These are phyloP conservation scores for Pichia paraexigua DNA, from an alignment of 805 yeast genomes.

Conservation along the genomic window DNA sequence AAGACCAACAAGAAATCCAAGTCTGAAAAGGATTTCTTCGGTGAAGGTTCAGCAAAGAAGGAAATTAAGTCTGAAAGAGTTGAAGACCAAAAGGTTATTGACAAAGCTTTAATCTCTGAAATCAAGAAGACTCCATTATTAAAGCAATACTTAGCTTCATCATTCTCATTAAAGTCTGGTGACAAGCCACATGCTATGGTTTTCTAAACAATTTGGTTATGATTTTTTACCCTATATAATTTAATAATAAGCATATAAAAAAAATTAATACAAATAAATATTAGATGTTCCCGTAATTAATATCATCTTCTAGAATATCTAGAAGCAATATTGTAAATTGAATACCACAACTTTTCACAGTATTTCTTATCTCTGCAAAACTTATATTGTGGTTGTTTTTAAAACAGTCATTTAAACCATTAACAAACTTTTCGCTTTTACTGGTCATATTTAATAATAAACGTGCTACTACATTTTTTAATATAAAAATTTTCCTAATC, in stretches of 20 bases:
- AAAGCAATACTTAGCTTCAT: conserved; percentile 90
- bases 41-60: conserved; percentile 67
- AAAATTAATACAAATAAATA: conserved; percentile 9
- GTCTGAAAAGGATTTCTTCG: conserved; percentile 89
- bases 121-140: conserved; percentile 96
- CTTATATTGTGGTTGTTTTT: not conserved
- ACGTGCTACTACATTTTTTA: no score
- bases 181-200: conserved; percentile 97
- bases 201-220: conserved; percentile 49
- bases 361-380: not conserved
- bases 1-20: conserved; percentile 73
- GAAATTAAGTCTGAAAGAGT: conserved; percentile 89
- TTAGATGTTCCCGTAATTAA: conserved; percentile 1
- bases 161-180: conserved; percentile 96
- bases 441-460: no score
- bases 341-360: not conserved
- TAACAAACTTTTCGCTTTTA: not conserved
- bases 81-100: conserved; percentile 94
- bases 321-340: not conserved
- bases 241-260: conserved; percentile 3
- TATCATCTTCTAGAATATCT: not conserved
- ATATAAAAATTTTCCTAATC: not conserved
- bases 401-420: no score
- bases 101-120: conserved; percentile 84
- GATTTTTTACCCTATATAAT: conserved; percentile 9